phyloP scores from a whole-genome alignment of 345 rosid species.

The Reutealis trisperma region DNA sequence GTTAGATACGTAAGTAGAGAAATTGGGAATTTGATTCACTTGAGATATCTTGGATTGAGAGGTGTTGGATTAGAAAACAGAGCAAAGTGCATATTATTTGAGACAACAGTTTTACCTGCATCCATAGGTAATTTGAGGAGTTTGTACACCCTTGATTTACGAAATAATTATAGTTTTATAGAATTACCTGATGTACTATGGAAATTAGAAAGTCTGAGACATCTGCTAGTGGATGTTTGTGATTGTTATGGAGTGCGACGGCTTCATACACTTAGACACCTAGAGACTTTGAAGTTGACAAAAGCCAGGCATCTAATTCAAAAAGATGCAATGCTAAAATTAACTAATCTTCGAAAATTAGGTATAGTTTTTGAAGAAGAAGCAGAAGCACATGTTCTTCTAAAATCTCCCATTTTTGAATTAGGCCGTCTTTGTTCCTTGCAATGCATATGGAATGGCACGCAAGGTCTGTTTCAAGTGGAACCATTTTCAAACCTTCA shows the following conservation, averaged over 20 bases:
- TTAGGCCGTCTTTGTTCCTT: neutral
- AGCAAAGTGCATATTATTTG: too few species aligned
- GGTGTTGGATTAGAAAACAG: too few species aligned
- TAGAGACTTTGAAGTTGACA: conserved; percentile 1
- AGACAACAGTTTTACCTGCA: neutral
- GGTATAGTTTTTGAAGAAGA: neutral
- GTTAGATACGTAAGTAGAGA: neutral
- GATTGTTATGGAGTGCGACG: neutral
- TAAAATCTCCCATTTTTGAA: neutral
- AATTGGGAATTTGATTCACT: neutral
- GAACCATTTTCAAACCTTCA: neutral
- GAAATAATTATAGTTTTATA: rapidly evolving
- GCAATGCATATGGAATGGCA: too few species aligned
- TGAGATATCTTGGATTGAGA: conserved; percentile 7
- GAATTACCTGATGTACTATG: neutral
- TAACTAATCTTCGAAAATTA: conserved; percentile 5
- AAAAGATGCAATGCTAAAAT: neutral
- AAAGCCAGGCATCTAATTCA: neutral
- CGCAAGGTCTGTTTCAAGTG: neutral
- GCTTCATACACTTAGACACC: neutral
- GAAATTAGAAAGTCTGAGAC: conserved; percentile 6
- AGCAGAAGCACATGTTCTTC: neutral
- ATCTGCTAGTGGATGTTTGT: neutral
- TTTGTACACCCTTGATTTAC: conserved; percentile 2
- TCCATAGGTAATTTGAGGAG: neutral